Evolutionary conservation across 768 basidiomycete species (phyloP).

Genomic region (Tephrocybe sp.): DNA sequence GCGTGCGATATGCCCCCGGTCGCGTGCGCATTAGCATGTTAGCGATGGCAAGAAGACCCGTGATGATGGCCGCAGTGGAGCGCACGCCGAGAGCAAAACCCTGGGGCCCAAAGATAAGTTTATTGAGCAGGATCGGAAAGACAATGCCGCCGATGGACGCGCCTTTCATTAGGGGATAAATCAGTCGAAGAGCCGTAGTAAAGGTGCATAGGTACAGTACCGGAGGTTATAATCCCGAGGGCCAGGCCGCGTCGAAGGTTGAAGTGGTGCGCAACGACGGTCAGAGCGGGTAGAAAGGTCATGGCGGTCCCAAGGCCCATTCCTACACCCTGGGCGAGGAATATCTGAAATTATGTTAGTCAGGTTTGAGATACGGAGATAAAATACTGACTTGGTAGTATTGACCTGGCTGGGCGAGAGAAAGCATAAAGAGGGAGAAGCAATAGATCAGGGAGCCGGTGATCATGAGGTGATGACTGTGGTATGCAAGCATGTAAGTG

Average conservation of each 20-base stretch:
- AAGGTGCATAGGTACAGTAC: slow-evolving; percentile 20
- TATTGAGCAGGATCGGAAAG: slow-evolving; percentile 35
- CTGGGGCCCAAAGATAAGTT: slow-evolving; percentile 22
- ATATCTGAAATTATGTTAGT: no score
- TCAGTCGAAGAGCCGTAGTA: neutral
- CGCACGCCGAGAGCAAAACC: slow-evolving; percentile 36
- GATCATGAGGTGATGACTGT: slow-evolving; percentile 36
- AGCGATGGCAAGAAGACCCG: slow-evolving; percentile 30
- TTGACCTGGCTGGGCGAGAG: slow-evolving; percentile 33
- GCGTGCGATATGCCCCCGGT: slow-evolving; percentile 16
- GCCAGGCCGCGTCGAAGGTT: slow-evolving; percentile 32
- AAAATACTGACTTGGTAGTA: slow-evolving; percentile 30
- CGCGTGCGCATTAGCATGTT: slow-evolving; percentile 34
- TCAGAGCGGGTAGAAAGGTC: slow-evolving; percentile 38
- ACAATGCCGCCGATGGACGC: slow-evolving; percentile 37
- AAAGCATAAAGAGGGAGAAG: slow-evolving; percentile 38
- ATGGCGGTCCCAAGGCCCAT: slow-evolving; percentile 35
- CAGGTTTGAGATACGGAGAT: no score
- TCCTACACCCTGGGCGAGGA: slow-evolving; percentile 37
- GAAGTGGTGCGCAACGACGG: slow-evolving; percentile 40
- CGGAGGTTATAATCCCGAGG: slow-evolving; percentile 38
- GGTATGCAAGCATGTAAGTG: no score
- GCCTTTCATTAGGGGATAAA: slow-evolving; percentile 17
- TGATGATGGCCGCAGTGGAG: slow-evolving; percentile 32
- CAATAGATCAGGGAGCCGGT: slow-evolving; percentile 40